Evolutionary conservation across 371 early-diverging fungal genomes (phyloP).

Genomic region (Mortierella sp.): DNA sequence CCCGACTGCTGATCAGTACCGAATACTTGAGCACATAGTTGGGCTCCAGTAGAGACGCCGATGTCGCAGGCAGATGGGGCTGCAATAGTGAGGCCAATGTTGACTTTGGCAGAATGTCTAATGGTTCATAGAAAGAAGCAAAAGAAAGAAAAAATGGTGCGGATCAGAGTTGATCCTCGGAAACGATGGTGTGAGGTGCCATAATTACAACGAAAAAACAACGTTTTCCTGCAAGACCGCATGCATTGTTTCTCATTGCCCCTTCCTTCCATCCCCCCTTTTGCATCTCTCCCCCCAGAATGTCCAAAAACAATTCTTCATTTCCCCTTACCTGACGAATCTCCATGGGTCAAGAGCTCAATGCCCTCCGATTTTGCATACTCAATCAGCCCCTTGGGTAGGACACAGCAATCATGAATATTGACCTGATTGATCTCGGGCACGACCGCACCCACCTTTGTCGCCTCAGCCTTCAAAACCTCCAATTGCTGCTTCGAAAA

Average conservation of each 20-base stretch:
- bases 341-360: conserved; percentile 67
- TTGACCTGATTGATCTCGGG: conserved; percentile 61
- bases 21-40: conserved; percentile 68
- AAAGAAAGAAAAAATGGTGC: not conserved
- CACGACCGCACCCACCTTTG: not conserved
- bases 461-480: conserved; percentile 27
- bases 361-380: conserved; percentile 63
- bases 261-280: not conserved
- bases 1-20: conserved; percentile 63
- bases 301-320: not conserved
- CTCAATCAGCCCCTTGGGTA: conserved; percentile 63
- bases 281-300: not conserved
- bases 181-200: not conserved
- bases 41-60: conserved; percentile 39
- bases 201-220: not conserved
- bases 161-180: conserved; percentile 14
- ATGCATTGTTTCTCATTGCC: not conserved
- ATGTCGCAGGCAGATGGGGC: conserved; percentile 55
- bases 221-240: not conserved
- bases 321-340: conserved; percentile 60
- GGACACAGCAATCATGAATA: conserved; percentile 64
- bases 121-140: not conserved
- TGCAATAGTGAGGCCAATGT: conserved; percentile 59
- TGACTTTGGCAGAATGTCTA: conserved; percentile 53
- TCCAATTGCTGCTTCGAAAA: conserved; percentile 50